Conservation (phyloP, 768 basidiomycete species). For the Tulasnella sp. region DNA sequence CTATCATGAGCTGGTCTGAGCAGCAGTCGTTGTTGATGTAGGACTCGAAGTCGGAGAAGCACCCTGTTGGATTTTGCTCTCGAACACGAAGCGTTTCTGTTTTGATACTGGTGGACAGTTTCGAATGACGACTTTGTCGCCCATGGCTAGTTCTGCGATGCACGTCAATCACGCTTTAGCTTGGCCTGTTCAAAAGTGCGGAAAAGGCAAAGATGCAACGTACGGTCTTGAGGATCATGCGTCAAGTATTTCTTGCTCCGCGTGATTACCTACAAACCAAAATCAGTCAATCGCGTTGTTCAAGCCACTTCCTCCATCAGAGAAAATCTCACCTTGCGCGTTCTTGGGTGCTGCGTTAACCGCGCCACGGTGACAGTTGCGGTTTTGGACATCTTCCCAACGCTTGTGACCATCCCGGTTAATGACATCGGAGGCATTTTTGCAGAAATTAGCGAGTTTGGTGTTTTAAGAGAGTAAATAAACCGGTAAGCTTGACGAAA, state of each 20-base stretch:
- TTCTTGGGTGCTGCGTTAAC: constrained; percentile 59
- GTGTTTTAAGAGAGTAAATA: background rate
- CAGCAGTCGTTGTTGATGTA: no score
- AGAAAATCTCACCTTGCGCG: constrained; percentile 59
- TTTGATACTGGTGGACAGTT: constrained; percentile 78
- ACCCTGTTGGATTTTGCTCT: constrained; percentile 27
- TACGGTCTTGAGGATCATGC: constrained; percentile 67
- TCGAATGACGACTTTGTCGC: constrained; percentile 68
- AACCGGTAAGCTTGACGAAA: background rate
- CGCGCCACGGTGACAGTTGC: constrained; percentile 76
- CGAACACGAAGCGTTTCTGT: constrained; percentile 65
- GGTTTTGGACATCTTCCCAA: constrained; percentile 76
- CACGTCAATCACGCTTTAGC: no score
- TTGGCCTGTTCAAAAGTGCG: background rate
- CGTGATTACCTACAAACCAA: constrained; percentile 49
- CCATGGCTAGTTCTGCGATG: constrained; percentile 50
- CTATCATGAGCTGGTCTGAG: no score
- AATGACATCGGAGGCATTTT: constrained; percentile 52
- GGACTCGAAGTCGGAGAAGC: no score
- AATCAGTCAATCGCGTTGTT: background rate
- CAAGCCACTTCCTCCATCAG: no score
- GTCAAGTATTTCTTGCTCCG: constrained; percentile 70
- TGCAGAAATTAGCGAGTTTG: background rate
- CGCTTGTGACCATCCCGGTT: constrained; percentile 67
- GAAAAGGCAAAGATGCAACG: constrained; percentile 27